Base-by-base conservation (phyloP, 2,329 filamentous ascomycete species). In the Aspergillus nomiae region DNA sequence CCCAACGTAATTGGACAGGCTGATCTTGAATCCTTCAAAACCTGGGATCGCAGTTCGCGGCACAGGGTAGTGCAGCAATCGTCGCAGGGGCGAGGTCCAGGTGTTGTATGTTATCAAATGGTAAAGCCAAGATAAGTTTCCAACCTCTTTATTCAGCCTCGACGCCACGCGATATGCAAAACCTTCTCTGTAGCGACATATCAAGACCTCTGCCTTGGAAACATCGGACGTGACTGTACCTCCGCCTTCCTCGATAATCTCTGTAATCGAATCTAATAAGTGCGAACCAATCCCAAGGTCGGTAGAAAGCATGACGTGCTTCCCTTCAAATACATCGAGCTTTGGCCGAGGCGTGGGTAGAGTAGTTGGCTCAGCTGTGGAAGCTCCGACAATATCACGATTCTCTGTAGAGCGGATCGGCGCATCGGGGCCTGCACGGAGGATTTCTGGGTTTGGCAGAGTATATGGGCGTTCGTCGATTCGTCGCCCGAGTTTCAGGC, bases 1-100 rank as follows among this genome's bases (percentile, higher is more conserved):
- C 36, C 95, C 95, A 53, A 92, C 92, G 74, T 99, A 99, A 77
- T 98, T 99, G 7, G 95, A 98, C 7, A 99, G 84, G 62, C 93
- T 97, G 71, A 99, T 95, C 58, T 85, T 87, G 76, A 91, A 83
- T 9, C 85, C 83, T 63, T 90, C 78, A 73, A 99, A 97, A 0
- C 92, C 94, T 0, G 90, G 87, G 41, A 99, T 88, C 1, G 92
- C 92, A 10, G 89, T 76, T 54, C 86, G 87, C 6, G 94, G 91
- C 16, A 96, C 75, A 0, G 95, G 95, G 69, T 99, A 99, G 74
- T 99, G 95, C 28, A 99, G 83, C 34, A 98, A 84, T 56, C 92
- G 89, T 50, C 88, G 87, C 63, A 93, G 82, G 0, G 95, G 94
- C 14, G 91, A 94, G 1, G 92, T 94, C 92, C 94, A 99, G 65